Percentiles rank a stretch among this genome's conserved stretches.
Evolutionary conservation across 148 eudicot genomes (phyloP).

Genomic region (Cornus suecica): DNA sequence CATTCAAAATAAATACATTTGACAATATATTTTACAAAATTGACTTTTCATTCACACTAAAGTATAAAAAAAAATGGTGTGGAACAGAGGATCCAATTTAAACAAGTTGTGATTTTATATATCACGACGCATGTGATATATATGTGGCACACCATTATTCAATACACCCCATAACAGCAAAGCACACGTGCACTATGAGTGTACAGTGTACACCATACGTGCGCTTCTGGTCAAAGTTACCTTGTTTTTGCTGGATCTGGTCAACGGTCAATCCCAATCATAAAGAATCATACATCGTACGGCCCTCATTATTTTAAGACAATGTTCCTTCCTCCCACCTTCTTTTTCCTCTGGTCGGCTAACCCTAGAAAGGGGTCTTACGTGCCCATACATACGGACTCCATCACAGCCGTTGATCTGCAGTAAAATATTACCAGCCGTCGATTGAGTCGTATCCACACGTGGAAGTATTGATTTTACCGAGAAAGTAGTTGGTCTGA

Average conservation of each 20-base stretch:
- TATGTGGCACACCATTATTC: background rate
- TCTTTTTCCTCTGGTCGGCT: background rate
- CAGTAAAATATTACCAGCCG: background rate
- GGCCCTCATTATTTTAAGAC: slow-evolving; percentile 8
- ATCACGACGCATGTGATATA: background rate
- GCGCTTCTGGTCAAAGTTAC: slow-evolving; percentile 10
- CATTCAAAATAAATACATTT: no score
- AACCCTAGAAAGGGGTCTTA: background rate
- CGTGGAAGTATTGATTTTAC: slow-evolving; percentile 32
- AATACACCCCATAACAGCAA: slow-evolving; percentile 16
- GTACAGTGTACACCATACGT: slow-evolving; percentile 18
- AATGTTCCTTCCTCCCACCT: background rate
- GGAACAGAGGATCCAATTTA: no score
- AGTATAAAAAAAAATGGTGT: no score
- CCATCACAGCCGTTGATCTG: background rate
- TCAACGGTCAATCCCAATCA: slow-evolving; percentile 21
- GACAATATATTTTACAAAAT: no score
- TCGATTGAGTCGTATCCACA: slow-evolving; percentile 4
- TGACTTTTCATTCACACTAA: no score
- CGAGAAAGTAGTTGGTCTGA: slow-evolving; percentile 11
- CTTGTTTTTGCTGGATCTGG: slow-evolving; percentile 13
- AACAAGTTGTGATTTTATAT: background rate
- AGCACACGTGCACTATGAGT: slow-evolving; percentile 17
- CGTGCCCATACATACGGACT: background rate
- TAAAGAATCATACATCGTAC: slow-evolving; percentile 11